Evolutionary conservation across 176 grass and related monocot species (phyloP).

Genomic region (Paspalum notatum): DNA sequence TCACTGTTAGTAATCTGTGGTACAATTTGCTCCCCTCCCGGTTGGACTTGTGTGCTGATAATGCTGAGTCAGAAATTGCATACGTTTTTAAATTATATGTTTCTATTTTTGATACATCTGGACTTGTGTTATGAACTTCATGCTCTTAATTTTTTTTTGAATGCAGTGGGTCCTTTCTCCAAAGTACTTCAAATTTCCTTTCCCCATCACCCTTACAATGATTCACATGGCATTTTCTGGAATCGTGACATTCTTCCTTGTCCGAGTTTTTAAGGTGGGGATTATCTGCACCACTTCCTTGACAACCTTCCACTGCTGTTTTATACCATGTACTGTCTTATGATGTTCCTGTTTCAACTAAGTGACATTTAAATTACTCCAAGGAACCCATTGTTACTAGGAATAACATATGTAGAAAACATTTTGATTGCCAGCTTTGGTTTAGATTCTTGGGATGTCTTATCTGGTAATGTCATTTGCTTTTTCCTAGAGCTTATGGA

Average conservation of each 20-base stretch:
- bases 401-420: neutral
- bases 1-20: neutral
- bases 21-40: slow-evolving; percentile 2
- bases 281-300: slow-evolving; percentile 36
- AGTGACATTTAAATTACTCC: neutral
- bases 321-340: slow-evolving; percentile 4
- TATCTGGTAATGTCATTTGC: slow-evolving; percentile 28
- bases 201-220: slow-evolving; percentile 98
- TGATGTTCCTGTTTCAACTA: slow-evolving; percentile 9
- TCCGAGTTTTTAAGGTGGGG: slow-evolving; percentile 95
- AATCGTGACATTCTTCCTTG: slow-evolving; percentile 80
- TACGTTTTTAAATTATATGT: neutral
- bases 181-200: slow-evolving; percentile 98
- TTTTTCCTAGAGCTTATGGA: slow-evolving; percentile 34
- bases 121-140: slow-evolving; percentile 8
- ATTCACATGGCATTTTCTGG: slow-evolving; percentile 99
- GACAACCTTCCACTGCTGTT: neutral
- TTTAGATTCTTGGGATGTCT: slow-evolving; percentile 9
- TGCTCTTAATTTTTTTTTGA: neutral
- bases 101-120: neutral
- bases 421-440: neutral
- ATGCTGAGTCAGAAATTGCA: neutral
- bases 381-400: neutral
- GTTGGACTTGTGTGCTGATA: slow-evolving; percentile 9
- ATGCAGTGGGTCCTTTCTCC: slow-evolving; percentile 97